phyloP scores from a whole-genome alignment of 169 alveolate genomes.

The Cystoisospora suis region DNA sequence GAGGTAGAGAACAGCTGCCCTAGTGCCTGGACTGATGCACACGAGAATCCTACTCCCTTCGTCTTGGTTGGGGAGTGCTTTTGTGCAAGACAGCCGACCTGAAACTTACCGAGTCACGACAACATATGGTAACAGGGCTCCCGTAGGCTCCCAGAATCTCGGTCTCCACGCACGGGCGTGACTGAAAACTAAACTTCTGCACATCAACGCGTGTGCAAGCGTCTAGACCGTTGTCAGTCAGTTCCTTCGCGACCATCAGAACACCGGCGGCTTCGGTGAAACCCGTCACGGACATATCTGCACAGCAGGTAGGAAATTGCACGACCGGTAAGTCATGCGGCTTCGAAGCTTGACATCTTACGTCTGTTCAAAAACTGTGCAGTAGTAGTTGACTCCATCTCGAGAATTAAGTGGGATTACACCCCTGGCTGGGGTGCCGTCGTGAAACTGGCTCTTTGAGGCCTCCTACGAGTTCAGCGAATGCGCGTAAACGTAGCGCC shows the following conservation, averaged over 20 bases:
- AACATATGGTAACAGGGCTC: background rate
- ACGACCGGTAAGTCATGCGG: no score
- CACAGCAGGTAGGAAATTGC: background rate
- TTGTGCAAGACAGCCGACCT: background rate
- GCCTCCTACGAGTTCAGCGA: no score
- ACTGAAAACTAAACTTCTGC: background rate
- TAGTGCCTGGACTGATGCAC: slow-evolving; percentile 46
- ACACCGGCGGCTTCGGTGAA: slow-evolving; percentile 38
- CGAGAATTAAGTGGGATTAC: no score
- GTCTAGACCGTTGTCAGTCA: slow-evolving; percentile 63
- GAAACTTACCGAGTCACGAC: slow-evolving; percentile 48
- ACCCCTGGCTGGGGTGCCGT: no score
- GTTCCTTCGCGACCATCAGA: slow-evolving; percentile 63
- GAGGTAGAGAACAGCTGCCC: slow-evolving; percentile 62
- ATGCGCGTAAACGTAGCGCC: no score
- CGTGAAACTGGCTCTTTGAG: no score
- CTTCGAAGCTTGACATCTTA: background rate
- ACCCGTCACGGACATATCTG: slow-evolving; percentile 59
- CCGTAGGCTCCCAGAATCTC: background rate
- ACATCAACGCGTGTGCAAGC: slow-evolving; percentile 50
- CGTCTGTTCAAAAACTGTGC: slow-evolving; percentile 6
- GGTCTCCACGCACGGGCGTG: slow-evolving; percentile 7
- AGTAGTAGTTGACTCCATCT: background rate
- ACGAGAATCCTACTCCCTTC: slow-evolving; percentile 56
- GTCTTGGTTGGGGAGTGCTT: background rate